Conservation (phyloP, 306 rosid genomes). For the Lablab purpureus region DNA sequence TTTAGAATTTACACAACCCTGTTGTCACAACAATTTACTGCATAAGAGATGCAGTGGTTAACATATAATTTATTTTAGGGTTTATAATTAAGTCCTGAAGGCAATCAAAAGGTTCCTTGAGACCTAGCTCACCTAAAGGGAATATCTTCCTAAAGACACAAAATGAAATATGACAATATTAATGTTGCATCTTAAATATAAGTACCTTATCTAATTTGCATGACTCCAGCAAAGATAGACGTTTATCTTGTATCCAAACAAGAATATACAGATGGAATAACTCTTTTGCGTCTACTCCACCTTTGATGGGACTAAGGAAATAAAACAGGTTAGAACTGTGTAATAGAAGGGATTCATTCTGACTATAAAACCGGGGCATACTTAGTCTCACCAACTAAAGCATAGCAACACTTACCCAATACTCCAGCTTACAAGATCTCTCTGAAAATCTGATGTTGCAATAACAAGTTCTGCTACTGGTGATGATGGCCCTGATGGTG, state of each 20-base stretch:
- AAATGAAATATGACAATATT: slow-evolving; percentile 18
- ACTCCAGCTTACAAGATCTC: slow-evolving; percentile 80
- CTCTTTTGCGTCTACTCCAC: slow-evolving; percentile 97
- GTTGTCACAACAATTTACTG: slow-evolving; percentile 31
- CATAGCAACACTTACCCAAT: slow-evolving; percentile 59
- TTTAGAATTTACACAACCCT: slow-evolving; percentile 49
- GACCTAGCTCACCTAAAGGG: neutral
- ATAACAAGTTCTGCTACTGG: slow-evolving; percentile 94
- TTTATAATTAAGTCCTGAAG: neutral
- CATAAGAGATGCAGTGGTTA: neutral
- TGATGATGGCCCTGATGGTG: slow-evolving; percentile 84
- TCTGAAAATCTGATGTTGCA: slow-evolving; percentile 94
- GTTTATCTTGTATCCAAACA: slow-evolving; percentile 95
- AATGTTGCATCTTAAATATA: slow-evolving; percentile 20
- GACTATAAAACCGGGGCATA: neutral
- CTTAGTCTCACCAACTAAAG: slow-evolving; percentile 18
- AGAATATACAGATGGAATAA: slow-evolving; percentile 91
- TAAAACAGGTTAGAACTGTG: slow-evolving; percentile 19
- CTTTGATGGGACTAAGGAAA: slow-evolving; percentile 76
- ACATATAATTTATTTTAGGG: slow-evolving; percentile 21
- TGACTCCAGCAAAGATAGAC: slow-evolving; percentile 80
- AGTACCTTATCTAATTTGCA: slow-evolving; percentile 95
- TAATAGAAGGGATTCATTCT: slow-evolving; percentile 28
- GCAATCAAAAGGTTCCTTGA: neutral
- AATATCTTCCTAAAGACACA: slow-evolving; percentile 13